These are phyloP conservation scores for Nitzschia sp. DNA, from an alignment of 108 stramenopile genomes.

Conservation along the genomic window DNA sequence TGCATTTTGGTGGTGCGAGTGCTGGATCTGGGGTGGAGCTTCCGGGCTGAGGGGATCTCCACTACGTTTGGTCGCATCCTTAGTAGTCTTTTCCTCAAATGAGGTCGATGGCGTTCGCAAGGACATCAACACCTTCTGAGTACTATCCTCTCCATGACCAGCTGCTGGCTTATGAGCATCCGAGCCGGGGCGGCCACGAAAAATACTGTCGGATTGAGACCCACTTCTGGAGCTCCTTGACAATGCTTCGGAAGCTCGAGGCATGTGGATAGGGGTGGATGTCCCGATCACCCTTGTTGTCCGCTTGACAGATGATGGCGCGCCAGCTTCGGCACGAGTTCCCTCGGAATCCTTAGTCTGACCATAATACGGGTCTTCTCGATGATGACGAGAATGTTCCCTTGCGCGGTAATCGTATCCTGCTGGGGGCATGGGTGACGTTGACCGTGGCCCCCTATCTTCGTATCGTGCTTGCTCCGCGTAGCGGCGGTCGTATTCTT, in stretches of 20 bases:
- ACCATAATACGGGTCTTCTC: slow-evolving; percentile 17
- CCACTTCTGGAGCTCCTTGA: neutral
- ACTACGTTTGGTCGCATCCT: slow-evolving; percentile 4
- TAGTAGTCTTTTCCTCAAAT: slow-evolving; percentile 45
- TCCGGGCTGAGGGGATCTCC: slow-evolving; percentile 36
- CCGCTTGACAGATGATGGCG: slow-evolving; percentile 10
- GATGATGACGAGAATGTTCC: slow-evolving; percentile 11
- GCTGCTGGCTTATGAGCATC: neutral
- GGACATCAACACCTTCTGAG: slow-evolving; percentile 44
- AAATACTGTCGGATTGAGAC: slow-evolving; percentile 34
- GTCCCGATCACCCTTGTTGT: slow-evolving; percentile 67
- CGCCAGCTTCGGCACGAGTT: neutral
- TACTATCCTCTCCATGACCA: slow-evolving; percentile 21
- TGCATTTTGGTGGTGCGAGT: slow-evolving; percentile 28
- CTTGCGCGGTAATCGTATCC: slow-evolving; percentile 12
- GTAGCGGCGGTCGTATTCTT: slow-evolving; percentile 4
- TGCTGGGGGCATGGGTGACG: slow-evolving; percentile 11
- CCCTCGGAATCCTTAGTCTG: slow-evolving; percentile 1
- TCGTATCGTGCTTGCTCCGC: neutral
- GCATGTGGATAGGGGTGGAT: slow-evolving; percentile 74
- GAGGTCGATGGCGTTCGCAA: slow-evolving; percentile 51
- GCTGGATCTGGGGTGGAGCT: slow-evolving; percentile 44
- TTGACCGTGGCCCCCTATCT: slow-evolving; percentile 6
- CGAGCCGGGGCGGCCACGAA: slow-evolving; percentile 41
- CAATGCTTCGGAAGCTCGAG: slow-evolving; percentile 30